Percentiles rank a stretch among this genome's conserved stretches.
These are phyloP conservation scores for Acanthamoeba royreba DNA, from an alignment of 208 protist species.

Conservation along the genomic window DNA sequence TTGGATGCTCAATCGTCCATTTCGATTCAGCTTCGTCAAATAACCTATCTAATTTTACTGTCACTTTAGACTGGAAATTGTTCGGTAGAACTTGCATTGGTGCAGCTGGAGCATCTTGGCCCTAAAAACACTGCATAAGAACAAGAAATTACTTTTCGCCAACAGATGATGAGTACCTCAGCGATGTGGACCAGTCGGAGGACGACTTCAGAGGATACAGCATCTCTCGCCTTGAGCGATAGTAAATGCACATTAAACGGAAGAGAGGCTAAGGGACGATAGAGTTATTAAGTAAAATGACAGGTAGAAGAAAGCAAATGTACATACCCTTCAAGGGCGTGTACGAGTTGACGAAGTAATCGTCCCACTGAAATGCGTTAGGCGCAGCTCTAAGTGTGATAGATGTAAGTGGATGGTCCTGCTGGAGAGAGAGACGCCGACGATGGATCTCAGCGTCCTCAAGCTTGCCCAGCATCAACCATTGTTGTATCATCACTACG, in stretches of 20 bases:
- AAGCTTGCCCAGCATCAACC: neutral
- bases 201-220: neutral
- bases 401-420: neutral
- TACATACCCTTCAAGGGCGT: neutral
- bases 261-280: neutral
- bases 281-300: neutral
- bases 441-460: neutral
- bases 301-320: no score
- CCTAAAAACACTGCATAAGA: neutral
- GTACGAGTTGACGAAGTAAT: neutral
- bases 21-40: neutral
- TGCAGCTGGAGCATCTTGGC: neutral
- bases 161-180: no score
- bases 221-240: neutral
- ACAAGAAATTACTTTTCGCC: no score
- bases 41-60: neutral
- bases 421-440: neutral
- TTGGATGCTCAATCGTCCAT: neutral
- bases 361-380: neutral
- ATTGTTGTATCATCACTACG: neutral
- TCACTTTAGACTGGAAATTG: neutral
- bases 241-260: constrained; percentile 4
- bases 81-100: neutral
- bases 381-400: neutral
- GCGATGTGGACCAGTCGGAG: neutral